These are phyloP conservation scores for Pythium oligandrum DNA, from an alignment of 352 stramenopile genomes.

Conservation along the genomic window DNA sequence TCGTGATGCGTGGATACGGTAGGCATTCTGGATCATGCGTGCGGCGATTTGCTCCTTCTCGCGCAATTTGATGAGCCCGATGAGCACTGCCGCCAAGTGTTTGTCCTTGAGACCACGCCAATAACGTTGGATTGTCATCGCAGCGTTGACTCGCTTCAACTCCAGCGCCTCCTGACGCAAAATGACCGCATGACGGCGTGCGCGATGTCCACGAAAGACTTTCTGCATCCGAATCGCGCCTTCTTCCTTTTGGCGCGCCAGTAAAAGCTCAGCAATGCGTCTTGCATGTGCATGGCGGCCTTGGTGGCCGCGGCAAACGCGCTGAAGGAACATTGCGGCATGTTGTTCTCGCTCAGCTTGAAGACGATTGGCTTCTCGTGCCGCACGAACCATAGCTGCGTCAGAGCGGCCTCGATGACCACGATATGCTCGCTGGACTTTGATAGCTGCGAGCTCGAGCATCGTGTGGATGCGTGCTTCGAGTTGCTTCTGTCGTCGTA, in stretches of 20 bases:
- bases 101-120: constrained; percentile 76
- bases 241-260: constrained; percentile 39
- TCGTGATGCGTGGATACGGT: constrained; percentile 51
- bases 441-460: constrained; percentile 51
- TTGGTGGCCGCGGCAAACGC: constrained; percentile 67
- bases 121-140: constrained; percentile 68
- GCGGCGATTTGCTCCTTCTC: constrained; percentile 53
- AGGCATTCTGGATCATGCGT: constrained; percentile 52
- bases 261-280: constrained; percentile 44
- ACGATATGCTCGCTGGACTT: constrained; percentile 69
- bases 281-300: constrained; percentile 38
- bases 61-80: constrained; percentile 65
- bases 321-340: constrained; percentile 60
- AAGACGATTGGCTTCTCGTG: constrained; percentile 34
- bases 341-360: constrained; percentile 40
- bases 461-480: constrained; percentile 50
- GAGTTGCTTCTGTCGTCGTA: constrained; percentile 38
- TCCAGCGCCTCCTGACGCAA: constrained; percentile 36
- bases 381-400: constrained; percentile 37
- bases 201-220: constrained; percentile 57
- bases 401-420: constrained; percentile 55
- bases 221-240: constrained; percentile 61
- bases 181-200: constrained; percentile 32
- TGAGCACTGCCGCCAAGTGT: constrained; percentile 61
- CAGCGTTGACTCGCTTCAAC: constrained; percentile 40